phyloP scores from a whole-genome alignment of 1,284 basidiomycete species.

The Ganoderma resinaceum region DNA sequence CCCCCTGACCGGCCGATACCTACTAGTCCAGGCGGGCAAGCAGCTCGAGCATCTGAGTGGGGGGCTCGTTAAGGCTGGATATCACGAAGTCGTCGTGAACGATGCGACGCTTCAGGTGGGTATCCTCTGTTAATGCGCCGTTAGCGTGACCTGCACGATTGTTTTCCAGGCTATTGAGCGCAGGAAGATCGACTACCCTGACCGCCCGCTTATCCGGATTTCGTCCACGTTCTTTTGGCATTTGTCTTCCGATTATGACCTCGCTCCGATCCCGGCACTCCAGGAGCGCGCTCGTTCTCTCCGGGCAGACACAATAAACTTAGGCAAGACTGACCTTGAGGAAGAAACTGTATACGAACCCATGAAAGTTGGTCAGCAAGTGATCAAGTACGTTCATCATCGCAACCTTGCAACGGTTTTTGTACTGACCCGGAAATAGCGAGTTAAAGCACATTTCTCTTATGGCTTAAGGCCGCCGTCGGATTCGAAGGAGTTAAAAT shows the following conservation, averaged over 20 bases:
- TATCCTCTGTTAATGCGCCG: neutral
- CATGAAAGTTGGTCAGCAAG: slow-evolving; percentile 89
- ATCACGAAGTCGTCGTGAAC: slow-evolving; percentile 91
- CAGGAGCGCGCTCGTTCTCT: slow-evolving; percentile 50
- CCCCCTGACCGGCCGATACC: slow-evolving; percentile 72
- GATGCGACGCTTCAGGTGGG: slow-evolving; percentile 74
- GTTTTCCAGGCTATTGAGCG: slow-evolving; percentile 66
- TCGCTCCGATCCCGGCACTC: slow-evolving; percentile 70
- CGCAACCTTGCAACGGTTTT: neutral
- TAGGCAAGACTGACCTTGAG: slow-evolving; percentile 48
- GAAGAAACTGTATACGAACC: slow-evolving; percentile 64
- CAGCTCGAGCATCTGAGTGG: slow-evolving; percentile 91
- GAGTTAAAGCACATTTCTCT: slow-evolving; percentile 86
- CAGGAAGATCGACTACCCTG: slow-evolving; percentile 63
- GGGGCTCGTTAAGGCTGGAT: slow-evolving; percentile 90
- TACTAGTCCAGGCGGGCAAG: slow-evolving; percentile 90
- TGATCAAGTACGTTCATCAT: slow-evolving; percentile 68
- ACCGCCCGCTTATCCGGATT: slow-evolving; percentile 88
- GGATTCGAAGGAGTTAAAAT: neutral
- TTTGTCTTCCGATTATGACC: slow-evolving; percentile 83
- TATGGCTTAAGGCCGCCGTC: slow-evolving; percentile 49
- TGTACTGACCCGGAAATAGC: slow-evolving; percentile 46
- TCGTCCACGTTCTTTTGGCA: slow-evolving; percentile 97
- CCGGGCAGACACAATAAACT: slow-evolving; percentile 45
- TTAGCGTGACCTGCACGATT: neutral